Evolutionary conservation across 495 filamentous ascomycete species (phyloP), one percentile per base, ranked within the genome.

Genomic region (Tuber aestivum): DNA sequence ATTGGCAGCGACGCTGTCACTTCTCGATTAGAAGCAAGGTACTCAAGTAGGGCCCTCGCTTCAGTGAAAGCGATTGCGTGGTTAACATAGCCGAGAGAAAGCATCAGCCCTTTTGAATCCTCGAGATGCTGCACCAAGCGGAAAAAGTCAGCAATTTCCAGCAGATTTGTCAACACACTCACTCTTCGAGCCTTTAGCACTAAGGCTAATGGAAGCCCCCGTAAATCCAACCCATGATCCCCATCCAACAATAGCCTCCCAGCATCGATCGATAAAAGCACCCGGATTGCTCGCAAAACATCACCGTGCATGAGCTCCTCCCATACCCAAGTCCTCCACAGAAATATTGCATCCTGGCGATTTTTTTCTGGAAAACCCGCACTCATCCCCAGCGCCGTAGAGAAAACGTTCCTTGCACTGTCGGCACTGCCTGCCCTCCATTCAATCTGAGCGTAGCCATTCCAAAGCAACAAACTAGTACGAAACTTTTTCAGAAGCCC

Each of bases 241-340:
- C 76, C 65, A 65, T 65, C 56, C 5, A 18, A 2, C 38, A 73
- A 41, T 40, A 72, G 68, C 71, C 73, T 76, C 40, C 77, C 76
- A 44, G 48, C 44, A 41, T 76, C 79, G 37, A 83, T 73, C 16
- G 81, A 83, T 6, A 83, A 61, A 16, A 83, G 35, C 20, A 83
- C 83, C 44, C 86, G 85, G 21, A 88, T 80, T 37, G 89, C 88
- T 71, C 84, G 84, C 2, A 79, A 75, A 41, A 85, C 75, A 41
- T 91, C 84, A 2, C 83, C 83, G 18, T 78, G 81, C 48, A 87
- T 84, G 27, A 97, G 83, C 18, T 88, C 84, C 77, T 91, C 87
- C 93, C 92, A 95, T 9, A 90, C 85, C 89, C 92, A 94, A 9
- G 87, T 90, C 70, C 86, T 88, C 89, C 90, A 94, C 0, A 95